Evolutionary conservation across 306 rosid species (phyloP), one percentile per base, ranked within the genome.

Genomic region (Rosa persica): DNA sequence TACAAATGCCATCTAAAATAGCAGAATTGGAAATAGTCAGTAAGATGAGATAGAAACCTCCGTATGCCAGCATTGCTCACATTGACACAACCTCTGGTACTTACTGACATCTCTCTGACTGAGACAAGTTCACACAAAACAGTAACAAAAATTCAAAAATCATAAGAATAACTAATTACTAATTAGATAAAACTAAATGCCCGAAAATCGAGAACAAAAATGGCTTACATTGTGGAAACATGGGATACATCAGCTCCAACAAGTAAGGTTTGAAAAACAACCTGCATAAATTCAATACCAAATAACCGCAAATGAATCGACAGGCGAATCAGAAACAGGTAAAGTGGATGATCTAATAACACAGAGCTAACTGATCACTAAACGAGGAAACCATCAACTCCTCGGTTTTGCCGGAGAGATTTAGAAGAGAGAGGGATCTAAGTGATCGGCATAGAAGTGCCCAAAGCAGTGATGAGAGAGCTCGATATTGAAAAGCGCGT

Each of bases 211-310:
- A 66, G 12, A 62, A 49, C 58, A 34, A 42, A 72, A 10, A 65
- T 52, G 36, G 36, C 81, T 65, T 87, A 91, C 98, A 64, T 79
- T 80, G 82, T 76, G 36, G 90, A 83, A 77, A 76, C 27, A 79
- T 71, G 81, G 0, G 88, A 85, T 57, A 78, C 72, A 83, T 76
- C 81, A 30, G 83, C 86, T 62, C 69, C 76, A 52, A 64, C 65
- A 74, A 76, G 43, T 47, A 70, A 74, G 73, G 44, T 70, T 11
- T n/a, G 79, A 61, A 82, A 82, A 65, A 86, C 60, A 86, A 89
- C 83, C 98, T 93, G 89, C 69, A 62, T 52, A 27, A 57, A n/a
- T n/a, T n/a, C n/a, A n/a, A n/a, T n/a, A n/a, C n/a, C n/a, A n/a
- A n/a, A 58, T 22, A 65, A 34, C n/a, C 27, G 39, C 12, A 39